Conservation (phyloP, 208 protist species). For the Naegleria lovaniensis region DNA sequence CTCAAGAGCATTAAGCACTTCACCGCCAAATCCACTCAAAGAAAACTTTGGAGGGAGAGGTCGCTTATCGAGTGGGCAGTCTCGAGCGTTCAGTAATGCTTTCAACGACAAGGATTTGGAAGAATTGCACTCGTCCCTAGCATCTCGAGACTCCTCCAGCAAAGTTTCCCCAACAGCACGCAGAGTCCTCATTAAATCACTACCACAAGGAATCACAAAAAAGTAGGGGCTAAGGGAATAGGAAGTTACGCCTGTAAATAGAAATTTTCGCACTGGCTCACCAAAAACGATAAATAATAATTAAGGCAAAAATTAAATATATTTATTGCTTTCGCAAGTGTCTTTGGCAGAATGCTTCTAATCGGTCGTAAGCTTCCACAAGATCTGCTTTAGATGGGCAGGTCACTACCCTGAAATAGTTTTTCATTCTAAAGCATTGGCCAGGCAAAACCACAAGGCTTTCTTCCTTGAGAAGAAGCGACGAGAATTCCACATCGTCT, state of each 20-base stretch:
- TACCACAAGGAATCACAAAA: not conserved
- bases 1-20: not conserved
- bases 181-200: not conserved
- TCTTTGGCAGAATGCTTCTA: conserved; percentile 62
- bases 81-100: not conserved
- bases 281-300: no score
- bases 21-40: not conserved
- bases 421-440: conserved; percentile 62
- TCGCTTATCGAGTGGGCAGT: not conserved
- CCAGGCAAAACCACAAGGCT: conserved; percentile 78
- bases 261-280: no score
- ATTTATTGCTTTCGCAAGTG: not conserved
- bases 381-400: conserved; percentile 60
- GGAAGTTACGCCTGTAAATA: no score
- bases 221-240: no score
- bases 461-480: conserved; percentile 66
- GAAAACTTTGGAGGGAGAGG: not conserved
- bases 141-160: not conserved
- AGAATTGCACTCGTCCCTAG: not conserved
- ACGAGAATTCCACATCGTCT: conserved; percentile 69
- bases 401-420: conserved; percentile 72
- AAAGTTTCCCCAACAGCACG: not conserved
- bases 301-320: not conserved
- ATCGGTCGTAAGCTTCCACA: conserved; percentile 63
- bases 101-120: not conserved